Evolutionary conservation across 208 protist genomes (phyloP).

Genomic region (Trypanosomatidae sp.): DNA sequence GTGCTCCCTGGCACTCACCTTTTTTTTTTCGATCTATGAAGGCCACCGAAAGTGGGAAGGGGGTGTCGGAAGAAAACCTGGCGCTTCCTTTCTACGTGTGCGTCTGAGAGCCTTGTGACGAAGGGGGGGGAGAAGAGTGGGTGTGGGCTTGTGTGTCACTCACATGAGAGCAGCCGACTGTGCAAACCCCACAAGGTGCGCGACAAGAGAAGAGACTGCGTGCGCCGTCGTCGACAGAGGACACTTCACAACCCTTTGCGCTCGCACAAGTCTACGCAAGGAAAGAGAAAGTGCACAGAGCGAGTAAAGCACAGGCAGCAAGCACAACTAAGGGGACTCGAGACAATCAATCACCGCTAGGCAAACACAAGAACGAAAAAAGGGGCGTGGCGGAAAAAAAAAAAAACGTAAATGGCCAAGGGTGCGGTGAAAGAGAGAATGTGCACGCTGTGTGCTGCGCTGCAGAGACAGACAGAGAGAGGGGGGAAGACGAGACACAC

Average conservation of each 20-base stretch:
- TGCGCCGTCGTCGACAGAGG: neutral
- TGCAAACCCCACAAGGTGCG: neutral
- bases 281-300: neutral
- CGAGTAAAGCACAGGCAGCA: neutral
- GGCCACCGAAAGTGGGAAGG: neutral
- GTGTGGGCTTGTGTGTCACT: neutral
- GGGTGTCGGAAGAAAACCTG: neutral
- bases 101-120: neutral
- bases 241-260: neutral
- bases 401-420: constrained; percentile 1
- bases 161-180: constrained; percentile 3
- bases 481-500: neutral
- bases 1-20: neutral
- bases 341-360: neutral
- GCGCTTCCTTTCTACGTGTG: neutral
- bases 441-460: neutral
- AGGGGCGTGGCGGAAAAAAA: constrained; percentile 1
- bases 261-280: neutral
- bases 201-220: constrained; percentile 3
- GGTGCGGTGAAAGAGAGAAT: constrained; percentile 5
- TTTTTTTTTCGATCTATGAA: constrained; percentile 5
- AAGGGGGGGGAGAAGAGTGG: neutral
- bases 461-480: neutral
- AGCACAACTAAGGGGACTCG: neutral
- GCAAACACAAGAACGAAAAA: neutral